These are phyloP conservation scores for Clarireedia homoeocarpa DNA, from an alignment of 2,329 filamentous ascomycete species.

Conservation along the genomic window DNA sequence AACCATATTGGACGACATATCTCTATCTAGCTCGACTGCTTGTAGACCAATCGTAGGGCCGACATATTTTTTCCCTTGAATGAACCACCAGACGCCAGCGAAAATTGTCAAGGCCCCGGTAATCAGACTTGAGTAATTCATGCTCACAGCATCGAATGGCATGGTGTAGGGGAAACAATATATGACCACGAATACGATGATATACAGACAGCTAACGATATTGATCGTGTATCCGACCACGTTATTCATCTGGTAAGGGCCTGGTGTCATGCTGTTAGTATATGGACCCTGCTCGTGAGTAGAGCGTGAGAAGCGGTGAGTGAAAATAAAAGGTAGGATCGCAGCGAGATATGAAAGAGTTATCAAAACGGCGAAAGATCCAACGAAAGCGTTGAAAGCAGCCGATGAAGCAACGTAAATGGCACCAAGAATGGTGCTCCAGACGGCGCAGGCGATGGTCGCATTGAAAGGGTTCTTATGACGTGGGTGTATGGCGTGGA, in stretches of 20 bases:
- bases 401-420: conserved; percentile 60
- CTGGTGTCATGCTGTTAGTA: conserved; percentile 38
- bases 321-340: conserved; percentile 50
- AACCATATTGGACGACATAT: background rate
- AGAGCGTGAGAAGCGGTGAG: conserved; percentile 28
- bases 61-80: conserved; percentile 21
- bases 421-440: conserved; percentile 49
- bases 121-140: conserved; percentile 46
- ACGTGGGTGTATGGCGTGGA: conserved; percentile 38
- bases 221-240: conserved; percentile 43
- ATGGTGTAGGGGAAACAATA: conserved; percentile 50
- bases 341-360: conserved; percentile 54
- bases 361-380: conserved; percentile 47
- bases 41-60: conserved; percentile 15
- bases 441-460: conserved; percentile 40
- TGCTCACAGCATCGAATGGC: conserved; percentile 38
- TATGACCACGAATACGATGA: conserved; percentile 53
- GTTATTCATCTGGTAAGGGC: conserved; percentile 49
- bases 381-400: conserved; percentile 60
- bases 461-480: conserved; percentile 48
- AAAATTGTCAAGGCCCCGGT: conserved; percentile 36
- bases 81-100: conserved; percentile 36
- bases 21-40: background rate
- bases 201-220: conserved; percentile 46
- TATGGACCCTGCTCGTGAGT: conserved; percentile 8